phyloP scores from a whole-genome alignment of 2,329 filamentous ascomycete genomes.

The Oidium heveae region DNA sequence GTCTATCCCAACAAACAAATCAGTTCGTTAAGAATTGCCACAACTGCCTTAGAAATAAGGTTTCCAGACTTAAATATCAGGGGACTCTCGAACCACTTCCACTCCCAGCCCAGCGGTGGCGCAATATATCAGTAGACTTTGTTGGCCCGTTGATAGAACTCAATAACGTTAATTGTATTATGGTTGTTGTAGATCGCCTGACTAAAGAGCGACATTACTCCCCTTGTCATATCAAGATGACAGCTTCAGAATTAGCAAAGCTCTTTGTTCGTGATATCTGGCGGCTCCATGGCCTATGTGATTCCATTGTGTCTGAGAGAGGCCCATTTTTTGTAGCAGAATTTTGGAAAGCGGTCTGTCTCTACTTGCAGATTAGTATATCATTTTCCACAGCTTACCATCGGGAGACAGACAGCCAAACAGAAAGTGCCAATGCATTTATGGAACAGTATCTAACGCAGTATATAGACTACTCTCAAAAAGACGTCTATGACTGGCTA shows the following conservation, averaged over 20 bases:
- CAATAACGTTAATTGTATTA: not conserved
- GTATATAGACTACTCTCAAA: constrained; percentile 4
- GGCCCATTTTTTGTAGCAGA: constrained; percentile 3
- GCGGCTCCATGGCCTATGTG: constrained; percentile 1
- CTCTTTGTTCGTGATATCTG: constrained; percentile 2
- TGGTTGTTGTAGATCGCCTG: not conserved
- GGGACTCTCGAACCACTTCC: not conserved
- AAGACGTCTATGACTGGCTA: constrained; percentile 2
- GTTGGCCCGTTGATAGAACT: not conserved
- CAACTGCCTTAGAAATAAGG: not conserved
- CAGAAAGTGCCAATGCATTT: constrained; percentile 4
- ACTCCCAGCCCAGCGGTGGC: not conserved
- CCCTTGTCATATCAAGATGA: not conserved
- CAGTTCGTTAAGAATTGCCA: not conserved
- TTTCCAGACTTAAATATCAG: not conserved
- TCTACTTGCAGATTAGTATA: constrained; percentile 1
- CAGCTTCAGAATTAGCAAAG: not conserved
- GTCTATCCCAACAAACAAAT: not conserved
- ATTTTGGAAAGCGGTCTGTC: constrained; percentile 4
- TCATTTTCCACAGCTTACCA: not conserved
- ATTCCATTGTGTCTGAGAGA: constrained; percentile 3
- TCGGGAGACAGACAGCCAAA: not conserved
- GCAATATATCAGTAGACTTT: not conserved
- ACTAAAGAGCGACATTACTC: not conserved
- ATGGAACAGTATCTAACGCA: constrained; percentile 1